Percentiles rank a stretch among this genome's conserved stretches.
These are phyloP conservation scores for Sisymbrium irio DNA, from an alignment of 345 rosid genomes.

Conservation along the genomic window DNA sequence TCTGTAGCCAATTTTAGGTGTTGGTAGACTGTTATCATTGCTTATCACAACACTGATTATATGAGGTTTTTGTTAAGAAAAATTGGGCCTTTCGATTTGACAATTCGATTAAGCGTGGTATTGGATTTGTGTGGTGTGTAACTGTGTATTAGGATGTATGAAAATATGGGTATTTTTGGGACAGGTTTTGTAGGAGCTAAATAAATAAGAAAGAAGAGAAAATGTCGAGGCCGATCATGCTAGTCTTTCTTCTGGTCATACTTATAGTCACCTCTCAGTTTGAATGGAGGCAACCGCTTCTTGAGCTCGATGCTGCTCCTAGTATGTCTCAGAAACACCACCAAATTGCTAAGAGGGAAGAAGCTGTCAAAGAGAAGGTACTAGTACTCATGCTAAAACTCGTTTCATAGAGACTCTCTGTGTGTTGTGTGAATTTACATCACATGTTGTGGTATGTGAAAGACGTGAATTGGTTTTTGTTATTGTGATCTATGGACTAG, in stretches of 20 bases:
- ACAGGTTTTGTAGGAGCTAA: constrained; percentile 43
- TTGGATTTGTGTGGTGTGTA: neutral
- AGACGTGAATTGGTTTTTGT: neutral
- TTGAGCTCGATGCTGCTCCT: constrained; percentile 59
- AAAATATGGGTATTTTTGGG: constrained; percentile 5
- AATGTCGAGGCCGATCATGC: constrained; percentile 80
- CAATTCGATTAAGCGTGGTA: neutral
- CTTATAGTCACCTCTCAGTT: constrained; percentile 84
- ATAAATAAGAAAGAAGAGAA: neutral
- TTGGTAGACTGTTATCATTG: too few relatives aligned
- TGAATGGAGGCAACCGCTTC: constrained; percentile 89
- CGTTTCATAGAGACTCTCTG: neutral
- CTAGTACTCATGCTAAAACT: constrained; percentile 5
- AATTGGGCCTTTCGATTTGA: neutral
- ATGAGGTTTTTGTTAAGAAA: neutral
- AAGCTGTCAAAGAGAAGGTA: constrained; percentile 81
- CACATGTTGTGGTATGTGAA: neutral
- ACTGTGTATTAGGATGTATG: neutral
- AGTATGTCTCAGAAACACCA: constrained; percentile 55
- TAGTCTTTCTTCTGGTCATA: constrained; percentile 67
- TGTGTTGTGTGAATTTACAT: neutral
- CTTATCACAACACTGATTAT: neutral
- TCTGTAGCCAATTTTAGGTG: too few relatives aligned
- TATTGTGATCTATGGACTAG: neutral
- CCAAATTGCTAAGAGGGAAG: constrained; percentile 56